These are phyloP conservation scores for Thymus mandschuricus DNA, from an alignment of 257 asterid species.

Conservation along the genomic window DNA sequence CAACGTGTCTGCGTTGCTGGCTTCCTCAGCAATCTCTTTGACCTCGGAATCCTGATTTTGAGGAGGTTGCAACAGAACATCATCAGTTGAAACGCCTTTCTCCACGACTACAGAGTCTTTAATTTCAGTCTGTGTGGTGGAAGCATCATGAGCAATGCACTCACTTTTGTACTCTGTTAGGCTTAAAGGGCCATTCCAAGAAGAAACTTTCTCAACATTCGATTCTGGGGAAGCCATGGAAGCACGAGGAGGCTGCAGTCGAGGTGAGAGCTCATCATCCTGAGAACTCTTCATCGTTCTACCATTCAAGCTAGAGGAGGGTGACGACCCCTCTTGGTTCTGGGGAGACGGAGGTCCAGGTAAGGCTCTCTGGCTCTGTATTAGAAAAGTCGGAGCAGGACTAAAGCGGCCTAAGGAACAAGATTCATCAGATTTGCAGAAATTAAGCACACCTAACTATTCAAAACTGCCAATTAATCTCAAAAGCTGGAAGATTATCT, in stretches of 20 bases:
- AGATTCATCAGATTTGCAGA: slow-evolving; percentile 10
- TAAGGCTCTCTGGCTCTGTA: slow-evolving; percentile 60
- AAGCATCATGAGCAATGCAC: slow-evolving; percentile 85
- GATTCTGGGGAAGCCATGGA: slow-evolving; percentile 67
- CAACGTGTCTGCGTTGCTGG: slow-evolving; percentile 60
- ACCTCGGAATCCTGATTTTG: slow-evolving; percentile 37
- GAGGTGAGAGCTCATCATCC: slow-evolving; percentile 72
- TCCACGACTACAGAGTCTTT: slow-evolving; percentile 35
- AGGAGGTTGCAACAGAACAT: slow-evolving; percentile 44
- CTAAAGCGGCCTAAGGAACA: slow-evolving; percentile 58
- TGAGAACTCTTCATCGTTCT: slow-evolving; percentile 61
- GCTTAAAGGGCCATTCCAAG: slow-evolving; percentile 65
- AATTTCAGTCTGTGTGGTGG: slow-evolving; percentile 91
- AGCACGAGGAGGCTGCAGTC: slow-evolving; percentile 53
- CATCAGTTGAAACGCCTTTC: slow-evolving; percentile 78
- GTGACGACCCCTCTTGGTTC: slow-evolving; percentile 73
- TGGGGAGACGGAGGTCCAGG: slow-evolving; percentile 74
- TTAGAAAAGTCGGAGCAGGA: slow-evolving; percentile 51
- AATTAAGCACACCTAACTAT: slow-evolving; percentile 2
- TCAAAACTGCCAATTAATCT: slow-evolving; percentile 7
- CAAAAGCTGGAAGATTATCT: not conserved
- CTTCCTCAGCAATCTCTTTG: slow-evolving; percentile 49
- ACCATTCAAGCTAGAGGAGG: slow-evolving; percentile 75
- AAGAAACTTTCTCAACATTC: slow-evolving; percentile 52
- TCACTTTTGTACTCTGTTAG: slow-evolving; percentile 65